These are phyloP conservation scores for Collybiopsis confluens DNA, from an alignment of 768 basidiomycete genomes.

Conservation along the genomic window DNA sequence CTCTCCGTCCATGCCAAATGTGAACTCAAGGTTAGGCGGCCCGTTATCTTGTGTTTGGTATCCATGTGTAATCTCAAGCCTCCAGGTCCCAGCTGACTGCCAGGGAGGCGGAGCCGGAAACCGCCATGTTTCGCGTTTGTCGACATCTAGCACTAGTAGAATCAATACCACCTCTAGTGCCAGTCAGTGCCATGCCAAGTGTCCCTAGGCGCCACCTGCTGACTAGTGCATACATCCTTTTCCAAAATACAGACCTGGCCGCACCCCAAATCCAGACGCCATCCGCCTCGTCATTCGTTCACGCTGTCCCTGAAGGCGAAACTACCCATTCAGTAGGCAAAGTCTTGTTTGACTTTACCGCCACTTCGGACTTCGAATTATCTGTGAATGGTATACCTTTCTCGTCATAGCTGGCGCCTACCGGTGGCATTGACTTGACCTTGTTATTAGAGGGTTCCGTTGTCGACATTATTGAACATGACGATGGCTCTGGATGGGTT, in stretches of 20 bases:
- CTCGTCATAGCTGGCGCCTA: not conserved
- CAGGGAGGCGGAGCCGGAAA: constrained; percentile 24
- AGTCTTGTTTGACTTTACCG: constrained; percentile 70
- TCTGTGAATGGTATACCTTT: constrained; percentile 49
- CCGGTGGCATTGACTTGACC: constrained; percentile 13
- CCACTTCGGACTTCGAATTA: constrained; percentile 77
- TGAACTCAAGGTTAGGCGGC: constrained; percentile 67
- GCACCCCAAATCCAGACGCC: constrained; percentile 21
- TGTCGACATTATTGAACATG: constrained; percentile 70
- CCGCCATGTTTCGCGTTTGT: constrained; percentile 14
- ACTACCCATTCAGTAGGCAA: constrained; percentile 50
- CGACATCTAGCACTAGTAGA: not conserved
- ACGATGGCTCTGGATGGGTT: constrained; percentile 86
- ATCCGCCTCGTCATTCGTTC: constrained; percentile 57
- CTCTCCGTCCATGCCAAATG: constrained; percentile 82
- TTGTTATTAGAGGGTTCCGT: constrained; percentile 50
- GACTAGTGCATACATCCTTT: not conserved
- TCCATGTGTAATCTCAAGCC: not conserved
- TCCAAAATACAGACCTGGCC: too few species aligned
- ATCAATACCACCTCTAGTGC: not conserved
- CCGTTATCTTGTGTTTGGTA: not conserved
- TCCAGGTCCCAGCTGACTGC: constrained; percentile 74
- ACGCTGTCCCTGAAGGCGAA: constrained; percentile 30
- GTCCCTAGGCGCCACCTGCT: not conserved
- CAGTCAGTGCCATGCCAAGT: not conserved